phyloP scores from a whole-genome alignment of 2,329 filamentous ascomycete species.

The Colletotrichum limetticola region DNA sequence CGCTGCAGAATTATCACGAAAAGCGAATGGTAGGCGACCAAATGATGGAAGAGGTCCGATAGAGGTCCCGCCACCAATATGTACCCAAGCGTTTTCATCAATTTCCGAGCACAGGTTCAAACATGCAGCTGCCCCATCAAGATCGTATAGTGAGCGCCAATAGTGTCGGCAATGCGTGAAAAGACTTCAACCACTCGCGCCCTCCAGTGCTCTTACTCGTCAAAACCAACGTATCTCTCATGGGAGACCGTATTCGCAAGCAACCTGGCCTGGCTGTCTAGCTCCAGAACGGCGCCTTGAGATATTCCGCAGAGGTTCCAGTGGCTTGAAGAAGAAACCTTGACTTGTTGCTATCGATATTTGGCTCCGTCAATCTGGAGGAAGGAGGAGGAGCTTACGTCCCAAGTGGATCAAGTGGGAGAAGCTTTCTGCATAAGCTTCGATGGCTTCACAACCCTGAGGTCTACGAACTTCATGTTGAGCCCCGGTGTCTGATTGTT shows the following conservation, averaged over 20 bases:
- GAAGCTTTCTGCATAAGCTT: constrained; percentile 23
- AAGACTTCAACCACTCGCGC: neutral
- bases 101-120: constrained; percentile 15
- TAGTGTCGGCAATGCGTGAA: neutral
- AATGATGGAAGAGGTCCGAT: constrained; percentile 1
- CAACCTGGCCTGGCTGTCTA: neutral
- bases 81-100: constrained; percentile 30
- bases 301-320: neutral
- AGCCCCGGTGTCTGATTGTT: neutral
- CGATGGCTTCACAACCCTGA: neutral
- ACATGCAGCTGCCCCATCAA: neutral
- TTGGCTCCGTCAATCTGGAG: neutral
- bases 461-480: neutral
- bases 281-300: neutral
- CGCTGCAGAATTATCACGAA: constrained; percentile 1
- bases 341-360: constrained; percentile 13
- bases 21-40: neutral
- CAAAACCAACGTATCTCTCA: neutral
- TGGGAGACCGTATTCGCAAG: neutral
- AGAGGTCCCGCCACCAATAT: constrained; percentile 18
- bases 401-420: constrained; percentile 8
- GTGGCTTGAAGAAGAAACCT: constrained; percentile 2
- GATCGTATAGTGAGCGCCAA: neutral
- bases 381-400: neutral
- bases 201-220: neutral